A percentile compares a stretch with the other conserved stretches of the same genome.
phyloP scores from a whole-genome alignment of 1,139 yeast species.

The Meyerozyma sp. region DNA sequence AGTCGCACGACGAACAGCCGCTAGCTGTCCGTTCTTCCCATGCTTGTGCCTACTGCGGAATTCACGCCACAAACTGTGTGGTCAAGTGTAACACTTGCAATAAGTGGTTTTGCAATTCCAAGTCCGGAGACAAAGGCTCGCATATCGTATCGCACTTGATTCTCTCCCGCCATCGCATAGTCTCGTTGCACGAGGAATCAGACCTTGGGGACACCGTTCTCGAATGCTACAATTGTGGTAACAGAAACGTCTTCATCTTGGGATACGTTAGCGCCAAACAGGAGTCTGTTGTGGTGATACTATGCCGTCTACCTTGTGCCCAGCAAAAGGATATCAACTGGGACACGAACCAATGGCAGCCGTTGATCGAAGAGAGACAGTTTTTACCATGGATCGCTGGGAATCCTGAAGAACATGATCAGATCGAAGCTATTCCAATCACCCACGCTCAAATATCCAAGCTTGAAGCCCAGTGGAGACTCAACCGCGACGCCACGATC shows the following conservation, averaged over 20 bases:
- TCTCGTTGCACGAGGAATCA: conserved; percentile 71
- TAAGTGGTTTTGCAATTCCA: conserved; percentile 91
- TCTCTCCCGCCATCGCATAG: conserved; percentile 70
- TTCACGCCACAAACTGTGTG: conserved; percentile 59
- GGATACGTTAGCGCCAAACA: conserved; percentile 89
- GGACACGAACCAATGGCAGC: conserved; percentile 89
- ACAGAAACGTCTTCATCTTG: conserved; percentile 69
- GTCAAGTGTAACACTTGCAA: conserved; percentile 74
- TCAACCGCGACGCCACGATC: conserved; percentile 63
- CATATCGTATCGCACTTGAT: conserved; percentile 88
- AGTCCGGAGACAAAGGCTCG: conserved; percentile 56
- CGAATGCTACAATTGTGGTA: conserved; percentile 91
- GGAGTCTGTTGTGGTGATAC: conserved; percentile 79
- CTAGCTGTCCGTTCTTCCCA: conserved; percentile 17
- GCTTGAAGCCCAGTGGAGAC: conserved; percentile 80
- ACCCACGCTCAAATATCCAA: conserved; percentile 63
- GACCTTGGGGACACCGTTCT: conserved; percentile 80
- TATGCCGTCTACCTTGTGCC: conserved; percentile 90
- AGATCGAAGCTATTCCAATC: conserved; percentile 47
- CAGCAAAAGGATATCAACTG: conserved; percentile 69
- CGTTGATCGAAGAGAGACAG: conserved; percentile 74
- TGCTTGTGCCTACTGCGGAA: conserved; percentile 76
- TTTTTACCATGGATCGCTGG: conserved; percentile 80
- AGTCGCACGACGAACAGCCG: neutral
- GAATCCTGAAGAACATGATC: conserved; percentile 60